Evolutionary conservation across 2,329 filamentous ascomycete genomes (phyloP), one percentile per base, ranked within the genome.

Genomic region (Phialemoniopsis sp.): DNA sequence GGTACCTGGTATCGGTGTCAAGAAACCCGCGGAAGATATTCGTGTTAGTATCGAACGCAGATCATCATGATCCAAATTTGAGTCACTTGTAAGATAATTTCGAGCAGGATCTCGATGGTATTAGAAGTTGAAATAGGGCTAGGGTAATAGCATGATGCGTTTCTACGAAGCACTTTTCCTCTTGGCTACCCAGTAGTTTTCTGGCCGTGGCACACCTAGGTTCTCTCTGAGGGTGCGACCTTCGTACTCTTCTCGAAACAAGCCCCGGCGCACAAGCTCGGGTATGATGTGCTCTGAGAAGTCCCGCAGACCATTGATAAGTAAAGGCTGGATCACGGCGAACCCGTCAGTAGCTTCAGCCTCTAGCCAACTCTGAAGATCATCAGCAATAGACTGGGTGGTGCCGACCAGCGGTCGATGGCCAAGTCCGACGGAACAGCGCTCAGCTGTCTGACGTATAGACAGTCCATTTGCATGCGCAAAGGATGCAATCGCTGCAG

Each of bases 1-100:
- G 41, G 30, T 41, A n/a, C 41, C 41, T 1, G 46, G 44, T 2
- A 42, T 44, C 13, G 46, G 46, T 51, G 19, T 61, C 8, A 43
- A 36, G 34, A 42, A 43, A 34, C 46, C 46, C 12, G 38, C 36
- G 10, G 32, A 45, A 18, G 46, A 48, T n/a, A 39, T 48, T 12
- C 42, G 44, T 16, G 46, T 48, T 21, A 19, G 40, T 8, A 34
- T 48, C 28, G 36, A 16, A 31, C 30, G 39, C 12, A 45, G 44
- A 32, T n/a, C n/a, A n/a, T n/a, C n/a, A n/a, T n/a, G n/a, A n/a
- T n/a, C n/a, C n/a, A n/a, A n/a, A n/a, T n/a, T n/a, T n/a, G n/a
- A n/a, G n/a, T n/a, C n/a, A n/a, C n/a, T n/a, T n/a, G n/a, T n/a
- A n/a, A n/a, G n/a, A n/a, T n/a, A n/a, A n/a, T n/a, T n/a, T n/a